These are phyloP conservation scores for Aspergillus ochraceoroseus DNA, from an alignment of 2,329 filamentous ascomycete genomes.

Conservation along the genomic window DNA sequence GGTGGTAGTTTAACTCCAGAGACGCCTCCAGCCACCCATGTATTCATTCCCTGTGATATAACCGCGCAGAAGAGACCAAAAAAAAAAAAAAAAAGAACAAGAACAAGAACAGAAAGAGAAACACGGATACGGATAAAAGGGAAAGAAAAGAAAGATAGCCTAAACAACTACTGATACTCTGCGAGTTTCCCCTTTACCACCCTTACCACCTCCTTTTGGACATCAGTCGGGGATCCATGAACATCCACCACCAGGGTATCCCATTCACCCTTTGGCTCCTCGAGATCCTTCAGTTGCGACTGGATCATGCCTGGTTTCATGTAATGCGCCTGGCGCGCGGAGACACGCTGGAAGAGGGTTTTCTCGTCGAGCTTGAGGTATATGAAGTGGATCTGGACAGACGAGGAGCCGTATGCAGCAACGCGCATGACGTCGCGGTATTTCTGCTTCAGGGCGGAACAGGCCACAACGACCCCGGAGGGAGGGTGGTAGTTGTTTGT, in stretches of 20 bases:
- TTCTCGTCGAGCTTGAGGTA: constrained; percentile 77
- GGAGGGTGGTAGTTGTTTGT: constrained; percentile 47
- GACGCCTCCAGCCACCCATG: no score
- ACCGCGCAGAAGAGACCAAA: no score
- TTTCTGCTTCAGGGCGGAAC: constrained; percentile 92
- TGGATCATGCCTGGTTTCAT: constrained; percentile 96
- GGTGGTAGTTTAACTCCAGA: no score
- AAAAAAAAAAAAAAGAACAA: neutral
- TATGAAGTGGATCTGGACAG: constrained; percentile 82
- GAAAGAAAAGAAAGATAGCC: neutral
- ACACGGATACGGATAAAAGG: neutral
- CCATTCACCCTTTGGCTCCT: constrained; percentile 69
- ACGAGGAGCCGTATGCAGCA: constrained; percentile 67
- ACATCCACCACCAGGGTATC: constrained; percentile 69
- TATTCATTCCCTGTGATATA: no score
- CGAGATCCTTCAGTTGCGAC: constrained; percentile 84
- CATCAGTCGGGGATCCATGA: constrained; percentile 50
- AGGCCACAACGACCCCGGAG: constrained; percentile 84
- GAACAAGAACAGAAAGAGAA: neutral
- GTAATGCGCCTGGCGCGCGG: constrained; percentile 73
- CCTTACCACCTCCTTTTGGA: constrained; percentile 57
- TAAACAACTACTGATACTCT: constrained; percentile 32
- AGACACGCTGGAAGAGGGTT: constrained; percentile 70
- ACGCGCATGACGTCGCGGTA: constrained; percentile 90
- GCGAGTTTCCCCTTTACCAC: constrained; percentile 55